Evolutionary conservation across 768 basidiomycete species (phyloP).

Genomic region (Mycena polygramma): DNA sequence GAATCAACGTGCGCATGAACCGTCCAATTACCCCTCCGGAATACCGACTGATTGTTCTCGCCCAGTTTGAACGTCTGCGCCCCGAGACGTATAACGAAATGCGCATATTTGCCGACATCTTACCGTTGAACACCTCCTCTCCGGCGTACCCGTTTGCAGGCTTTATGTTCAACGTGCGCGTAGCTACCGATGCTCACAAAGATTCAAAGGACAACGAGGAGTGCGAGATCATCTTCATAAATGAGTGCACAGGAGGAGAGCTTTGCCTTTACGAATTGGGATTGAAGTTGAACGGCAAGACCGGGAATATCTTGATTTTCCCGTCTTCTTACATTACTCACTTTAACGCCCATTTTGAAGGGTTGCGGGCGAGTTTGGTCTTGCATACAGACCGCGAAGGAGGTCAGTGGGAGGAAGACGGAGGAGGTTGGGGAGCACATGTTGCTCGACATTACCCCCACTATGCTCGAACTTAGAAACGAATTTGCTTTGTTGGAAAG

Average conservation of each 20-base stretch:
- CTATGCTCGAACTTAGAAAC: no score
- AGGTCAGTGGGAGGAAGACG: background rate
- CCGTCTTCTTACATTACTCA: background rate
- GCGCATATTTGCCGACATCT: slow-evolving; percentile 5
- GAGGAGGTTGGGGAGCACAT: slow-evolving; percentile 8
- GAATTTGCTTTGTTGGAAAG: no score
- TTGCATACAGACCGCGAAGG: slow-evolving; percentile 15
- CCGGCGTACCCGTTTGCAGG: slow-evolving; percentile 6
- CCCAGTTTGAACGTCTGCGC: background rate
- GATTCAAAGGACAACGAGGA: background rate
- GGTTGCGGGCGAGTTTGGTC: background rate
- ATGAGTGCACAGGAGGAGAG: background rate
- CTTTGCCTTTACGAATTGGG: slow-evolving; percentile 1
- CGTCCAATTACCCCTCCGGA: background rate
- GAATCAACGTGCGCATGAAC: background rate
- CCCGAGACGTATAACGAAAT: background rate
- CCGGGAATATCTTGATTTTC: slow-evolving; percentile 2
- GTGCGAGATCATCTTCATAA: background rate
- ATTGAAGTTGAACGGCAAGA: background rate
- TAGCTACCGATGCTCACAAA: slow-evolving; percentile 10
- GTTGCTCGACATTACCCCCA: background rate
- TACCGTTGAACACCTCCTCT: background rate
- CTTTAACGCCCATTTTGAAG: slow-evolving; percentile 7
- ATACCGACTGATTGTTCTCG: no score
- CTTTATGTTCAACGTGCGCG: slow-evolving; percentile 13